Base-by-base conservation (phyloP, 163 green algal species). In the Volvox carteri region DNA sequence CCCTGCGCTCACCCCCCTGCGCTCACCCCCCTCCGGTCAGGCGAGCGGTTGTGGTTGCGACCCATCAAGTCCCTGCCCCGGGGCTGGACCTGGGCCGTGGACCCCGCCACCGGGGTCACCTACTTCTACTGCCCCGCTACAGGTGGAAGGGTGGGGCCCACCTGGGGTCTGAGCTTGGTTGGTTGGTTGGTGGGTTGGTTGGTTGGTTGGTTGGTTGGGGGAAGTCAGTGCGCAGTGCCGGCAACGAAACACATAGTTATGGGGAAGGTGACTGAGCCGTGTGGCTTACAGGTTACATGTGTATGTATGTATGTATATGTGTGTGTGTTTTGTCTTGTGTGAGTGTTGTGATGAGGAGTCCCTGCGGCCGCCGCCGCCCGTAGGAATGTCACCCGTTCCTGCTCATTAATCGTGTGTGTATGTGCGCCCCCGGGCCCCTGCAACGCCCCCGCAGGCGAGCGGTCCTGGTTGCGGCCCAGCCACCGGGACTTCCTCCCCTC, bases 51-150 rank as follows among this genome's bases (percentile, higher is more conserved):
- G 3, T 97, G 95, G 96, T 81, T 88, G 70, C 84, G 88, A 25
- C 96, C 95, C 23, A 76, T 76, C 60, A 81, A 44, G 70, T 54
- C 86, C 56, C 92, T 98, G 76, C 95, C 95, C 6, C 58, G 86
- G 1, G 95, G 95, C 21, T 98, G 96, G 96, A 65, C 84, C 39
- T 90, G 95, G 33, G 94, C 86, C 1, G 75, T 58, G 19, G 95
- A 97, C 90, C 93, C 95, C 0, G 21, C 44, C 60, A 93, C 80
- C 3, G 94, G 94, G 19, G 41, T 87, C 12, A 86, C 90, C 2
- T 98, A 98, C 87, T 98, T 95, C 85, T 98, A 91, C 94, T 96
- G 96, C 78, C 50, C 89, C 0, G 50, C 79, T 9, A 94, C 93
- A 39, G 95, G 95, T 92, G 83, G 58, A 46, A 74, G 46, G 62